Conservation (phyloP, 495 filamentous ascomycete genomes). For the Hypomontagnella submonticulosa region DNA sequence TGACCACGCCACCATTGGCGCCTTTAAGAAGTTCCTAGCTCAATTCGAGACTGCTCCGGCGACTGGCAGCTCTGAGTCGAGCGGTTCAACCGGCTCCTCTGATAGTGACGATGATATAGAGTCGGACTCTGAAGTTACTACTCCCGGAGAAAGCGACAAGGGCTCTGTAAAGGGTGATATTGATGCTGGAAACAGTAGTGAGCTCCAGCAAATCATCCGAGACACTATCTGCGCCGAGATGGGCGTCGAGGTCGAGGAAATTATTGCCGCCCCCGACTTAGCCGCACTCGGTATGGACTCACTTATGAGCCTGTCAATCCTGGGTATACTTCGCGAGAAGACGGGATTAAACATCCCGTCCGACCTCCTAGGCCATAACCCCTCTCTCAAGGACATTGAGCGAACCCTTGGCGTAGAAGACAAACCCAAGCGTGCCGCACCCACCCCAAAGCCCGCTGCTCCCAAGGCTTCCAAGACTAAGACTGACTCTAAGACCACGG, state of each 20-base stretch:
- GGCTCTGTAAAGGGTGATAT: constrained; percentile 55
- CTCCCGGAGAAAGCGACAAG: constrained; percentile 58
- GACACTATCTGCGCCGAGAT: constrained; percentile 75
- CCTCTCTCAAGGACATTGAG: constrained; percentile 61
- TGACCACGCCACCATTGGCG: constrained; percentile 65
- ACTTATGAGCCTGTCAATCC: constrained; percentile 67
- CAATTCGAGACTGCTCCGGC: constrained; percentile 56
- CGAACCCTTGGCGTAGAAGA: constrained; percentile 56
- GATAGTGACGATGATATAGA: constrained; percentile 57
- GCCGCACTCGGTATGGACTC: constrained; percentile 70
- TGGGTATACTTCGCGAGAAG: constrained; percentile 68
- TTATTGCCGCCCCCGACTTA: constrained; percentile 63
- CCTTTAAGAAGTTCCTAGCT: constrained; percentile 67
- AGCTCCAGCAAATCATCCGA: constrained; percentile 64
- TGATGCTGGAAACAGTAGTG: constrained; percentile 48
- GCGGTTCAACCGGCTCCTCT: constrained; percentile 47
- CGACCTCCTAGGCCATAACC: constrained; percentile 60
- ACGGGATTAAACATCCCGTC: constrained; percentile 59
- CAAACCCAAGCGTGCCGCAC: constrained; percentile 49
- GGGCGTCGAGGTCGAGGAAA: constrained; percentile 71
- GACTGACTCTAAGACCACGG: constrained; percentile 51
- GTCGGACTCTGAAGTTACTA: constrained; percentile 61
- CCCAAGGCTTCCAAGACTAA: constrained; percentile 57
- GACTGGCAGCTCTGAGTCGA: constrained; percentile 46
- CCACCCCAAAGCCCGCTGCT: constrained; percentile 41